A percentile compares a stretch with the other conserved stretches of the same genome.
These are phyloP conservation scores for Coemansia sp. DNA, from an alignment of 192 early-diverging fungal genomes.

Conservation along the genomic window DNA sequence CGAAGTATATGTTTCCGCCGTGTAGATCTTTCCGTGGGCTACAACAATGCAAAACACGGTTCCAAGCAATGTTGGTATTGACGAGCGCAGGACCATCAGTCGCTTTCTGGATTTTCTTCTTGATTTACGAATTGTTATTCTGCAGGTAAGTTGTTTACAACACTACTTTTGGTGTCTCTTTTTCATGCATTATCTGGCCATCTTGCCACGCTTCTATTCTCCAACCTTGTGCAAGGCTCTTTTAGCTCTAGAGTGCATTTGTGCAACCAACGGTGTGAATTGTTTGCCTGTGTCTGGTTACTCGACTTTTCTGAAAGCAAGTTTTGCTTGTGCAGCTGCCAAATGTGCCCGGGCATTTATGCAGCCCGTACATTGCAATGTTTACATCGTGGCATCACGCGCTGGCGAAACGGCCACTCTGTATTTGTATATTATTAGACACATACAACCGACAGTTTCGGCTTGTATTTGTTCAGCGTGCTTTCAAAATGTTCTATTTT, in stretches of 20 bases:
- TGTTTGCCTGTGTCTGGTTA: no score
- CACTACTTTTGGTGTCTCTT: not conserved
- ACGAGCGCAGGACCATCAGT: slow-evolving; percentile 34
- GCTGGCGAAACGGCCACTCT: not conserved
- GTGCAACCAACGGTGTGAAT: no score
- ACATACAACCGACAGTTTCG: no score
- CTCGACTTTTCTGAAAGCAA: no score
- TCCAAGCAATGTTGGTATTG: slow-evolving; percentile 20
- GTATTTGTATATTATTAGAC: not conserved
- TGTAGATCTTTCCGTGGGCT: slow-evolving; percentile 56
- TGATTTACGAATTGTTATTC: slow-evolving; percentile 49
- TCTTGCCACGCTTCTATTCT: not conserved
- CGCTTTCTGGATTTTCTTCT: slow-evolving; percentile 52
- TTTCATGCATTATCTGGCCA: not conserved
- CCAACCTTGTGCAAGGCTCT: not conserved
- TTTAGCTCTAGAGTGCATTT: no score
- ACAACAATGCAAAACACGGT: slow-evolving; percentile 32
- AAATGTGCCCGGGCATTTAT: not conserved
- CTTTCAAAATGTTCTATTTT: no score
- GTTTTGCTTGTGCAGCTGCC: no score
- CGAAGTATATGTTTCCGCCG: not conserved
- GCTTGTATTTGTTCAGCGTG: no score
- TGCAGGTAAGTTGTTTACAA: slow-evolving; percentile 40
- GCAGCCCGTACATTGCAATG: not conserved
- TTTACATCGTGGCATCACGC: not conserved